Base-by-base conservation (phyloP, 345 rosid genomes). In the Pistacia atlantica region DNA sequence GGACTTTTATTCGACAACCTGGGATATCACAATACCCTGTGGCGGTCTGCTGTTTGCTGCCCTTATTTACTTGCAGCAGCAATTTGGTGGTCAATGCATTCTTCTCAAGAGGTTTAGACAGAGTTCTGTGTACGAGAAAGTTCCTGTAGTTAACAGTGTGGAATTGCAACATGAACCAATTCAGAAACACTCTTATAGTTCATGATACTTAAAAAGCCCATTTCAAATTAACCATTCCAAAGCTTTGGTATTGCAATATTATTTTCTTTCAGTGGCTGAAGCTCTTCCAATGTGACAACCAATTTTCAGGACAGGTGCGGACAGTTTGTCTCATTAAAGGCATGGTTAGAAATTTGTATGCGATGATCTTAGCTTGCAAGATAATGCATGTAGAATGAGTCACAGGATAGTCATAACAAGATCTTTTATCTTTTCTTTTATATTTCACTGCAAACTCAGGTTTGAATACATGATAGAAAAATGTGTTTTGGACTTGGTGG, bases 1-100 rank as follows among this genome's bases (percentile, higher is more conserved):
- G 82, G 98, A 91, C 74, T 90, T 90, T 11, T 91, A 87, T 80
- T 95, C 98, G 54, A 91, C 92, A 12, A 83, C 95, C 16, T 95
- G 97, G 98, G 91, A 95, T 80, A 83, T 95, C 45, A 73, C 88
- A 13, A 93, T 95, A 61, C 89, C 90, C 42, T 79, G 81, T 59
- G 76, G 84, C 11, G 89, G 96, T 64, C 48, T 93, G 79, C 51
- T 93, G 70, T 90, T 90, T 5, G 87, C 91, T 33, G 75, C 75
- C 54, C 60, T 91, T 22, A 28, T 95, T 56, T 93, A 83, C 87
- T 76, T 89, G 84, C 98, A 92, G 86, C 99, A 95, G 87, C 80
- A 75, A 64, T 86, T 70, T 51, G 93, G 96, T 14, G 99, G 97
- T 37, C 77, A 83, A 12, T 83, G 87, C 78, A 55, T 95, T 67